Evolutionary conservation across 169 alveolate genomes (phyloP), one percentile per base, ranked within the genome.

Genomic region (Cryptosporidium felis): DNA sequence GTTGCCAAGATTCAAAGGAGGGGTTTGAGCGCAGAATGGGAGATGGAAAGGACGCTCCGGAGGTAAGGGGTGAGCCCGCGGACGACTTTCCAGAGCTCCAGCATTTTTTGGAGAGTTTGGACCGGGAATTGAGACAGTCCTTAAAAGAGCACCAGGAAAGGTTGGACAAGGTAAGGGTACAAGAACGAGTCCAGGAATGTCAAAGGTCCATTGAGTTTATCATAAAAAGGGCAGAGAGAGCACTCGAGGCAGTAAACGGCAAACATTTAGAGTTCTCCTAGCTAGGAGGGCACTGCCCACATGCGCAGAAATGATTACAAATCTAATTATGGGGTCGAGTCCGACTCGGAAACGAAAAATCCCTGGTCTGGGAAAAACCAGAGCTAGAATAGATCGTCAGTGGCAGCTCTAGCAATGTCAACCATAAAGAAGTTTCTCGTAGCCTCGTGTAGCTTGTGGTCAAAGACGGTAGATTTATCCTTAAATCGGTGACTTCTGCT

Each of bases 331-430:
- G 59, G 12, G 18, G 18, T n/a, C n/a, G 26, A 3, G 41, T 28
- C 41, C 63, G n/a, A 12, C 32, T 56, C 41, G 14, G 12, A 28
- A 56, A 56, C 32, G 26, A 28, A 56, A 41, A 56, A 56, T 30
- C 45, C 42, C 32, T 56, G 32, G 10, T 2, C 4, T 30, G 12
- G 5, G 18, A n/a, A 14, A 16, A 21, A 49, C 9, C 8, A 34
- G 9, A 26, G 14, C 47, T 34, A 74, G 56, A 74, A 74, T 51
- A 74, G 53, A 36, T 74, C 85, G 23, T 74, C 85, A 14, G 85
- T 53, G 32, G 85, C 85, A 53, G 85, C 85, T 74, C 85, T 74
- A 38, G 85, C 53, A 16, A 74, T 74, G 41, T 74, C 85, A 30
- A 74, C 67, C 85, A 74, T 74, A 40, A 74, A 53, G n/a, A 74